Evolutionary conservation across 345 rosid genomes (phyloP), one percentile per base, ranked within the genome.

Genomic region (Zanthoxylum bungeanum): DNA sequence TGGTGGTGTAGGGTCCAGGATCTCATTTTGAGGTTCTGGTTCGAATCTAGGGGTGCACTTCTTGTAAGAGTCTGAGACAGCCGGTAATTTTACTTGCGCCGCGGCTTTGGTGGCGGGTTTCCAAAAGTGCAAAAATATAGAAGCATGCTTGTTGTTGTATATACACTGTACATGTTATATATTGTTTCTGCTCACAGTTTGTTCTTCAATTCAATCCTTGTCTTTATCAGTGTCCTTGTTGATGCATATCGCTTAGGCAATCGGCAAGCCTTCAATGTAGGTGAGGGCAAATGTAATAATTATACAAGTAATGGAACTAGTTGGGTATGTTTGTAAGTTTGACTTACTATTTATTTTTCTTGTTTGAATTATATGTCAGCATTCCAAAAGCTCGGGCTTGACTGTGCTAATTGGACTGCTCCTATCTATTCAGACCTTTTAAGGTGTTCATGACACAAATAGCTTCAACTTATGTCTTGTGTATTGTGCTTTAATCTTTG

Each of bases 381-480:
- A 77, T 93, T 93, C 84, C 84, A 75, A 73, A 93, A 90, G 88
- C 97, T 93, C 59, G 96, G 97, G 24, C 98, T 93, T 62, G 98
- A 93, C 73, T 93, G 98, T 67, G 98, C 97, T 39, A 93, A 90
- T 81, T 93, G 98, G 98, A 81, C 91, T 57, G 85, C 85, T 34
- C 97, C 96, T 70, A 84, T 93, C 71, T 93, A 93, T 79, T 59
- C 78, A 36, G 98, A 93, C 80, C 84, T 93, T 72, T 40, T 80
- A 61, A 93, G 90, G 97, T 93, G 81, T 71, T 56, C 47, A 68
- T 51, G 36, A 34, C 49, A 7, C 25, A 33, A 36, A 7, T 68
- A 12, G 11, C 62, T 47, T 16, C 1, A 25, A 39, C 50, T 55
- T 37, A 36, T n/a, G n/a, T n/a, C n/a, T 14, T 16, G 16, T 25